A percentile compares a stretch with the other conserved stretches of the same genome.
Evolutionary conservation across 331 rosid genomes (phyloP).

Genomic region (Acacia concinna): DNA sequence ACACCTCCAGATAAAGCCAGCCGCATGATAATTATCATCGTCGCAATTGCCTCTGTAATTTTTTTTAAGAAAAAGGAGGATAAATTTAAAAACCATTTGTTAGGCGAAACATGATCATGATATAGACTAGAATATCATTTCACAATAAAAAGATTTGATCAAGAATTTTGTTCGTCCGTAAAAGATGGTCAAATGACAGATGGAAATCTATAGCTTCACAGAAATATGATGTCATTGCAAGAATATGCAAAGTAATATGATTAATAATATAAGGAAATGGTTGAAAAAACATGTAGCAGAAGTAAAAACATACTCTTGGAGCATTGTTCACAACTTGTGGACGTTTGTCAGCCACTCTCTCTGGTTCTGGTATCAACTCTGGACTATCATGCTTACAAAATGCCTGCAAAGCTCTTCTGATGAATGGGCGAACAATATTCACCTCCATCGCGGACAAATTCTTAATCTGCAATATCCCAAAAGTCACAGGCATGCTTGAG

Average conservation of each 20-base stretch:
- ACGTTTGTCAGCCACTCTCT: constrained; percentile 56
- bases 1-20: constrained; percentile 20
- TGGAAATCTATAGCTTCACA: constrained; percentile 5
- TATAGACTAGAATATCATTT: neutral
- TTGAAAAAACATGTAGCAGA: neutral
- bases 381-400: constrained; percentile 84
- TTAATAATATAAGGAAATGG: neutral
- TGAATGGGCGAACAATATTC: constrained; percentile 89
- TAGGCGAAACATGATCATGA: constrained; percentile 5
- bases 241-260: constrained; percentile 8
- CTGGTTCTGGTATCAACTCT: constrained; percentile 79
- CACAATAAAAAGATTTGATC: neutral
- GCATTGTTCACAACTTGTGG: constrained; percentile 57
- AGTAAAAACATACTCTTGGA: constrained; percentile 61
- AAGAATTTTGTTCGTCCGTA: neutral
- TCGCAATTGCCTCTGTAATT: constrained; percentile 66
- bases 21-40: constrained; percentile 34
- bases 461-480: constrained; percentile 59
- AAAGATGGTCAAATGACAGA: constrained; percentile 8
- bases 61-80: neutral
- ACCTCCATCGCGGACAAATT: constrained; percentile 98
- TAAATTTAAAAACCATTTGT: constrained; percentile 6
- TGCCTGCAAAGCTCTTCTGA: constrained; percentile 85
- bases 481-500: constrained; percentile 21
- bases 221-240: neutral